Evolutionary conservation across 1,139 yeast genomes (phyloP), one percentile per base, ranked within the genome.

Genomic region (Taphrina communis): DNA sequence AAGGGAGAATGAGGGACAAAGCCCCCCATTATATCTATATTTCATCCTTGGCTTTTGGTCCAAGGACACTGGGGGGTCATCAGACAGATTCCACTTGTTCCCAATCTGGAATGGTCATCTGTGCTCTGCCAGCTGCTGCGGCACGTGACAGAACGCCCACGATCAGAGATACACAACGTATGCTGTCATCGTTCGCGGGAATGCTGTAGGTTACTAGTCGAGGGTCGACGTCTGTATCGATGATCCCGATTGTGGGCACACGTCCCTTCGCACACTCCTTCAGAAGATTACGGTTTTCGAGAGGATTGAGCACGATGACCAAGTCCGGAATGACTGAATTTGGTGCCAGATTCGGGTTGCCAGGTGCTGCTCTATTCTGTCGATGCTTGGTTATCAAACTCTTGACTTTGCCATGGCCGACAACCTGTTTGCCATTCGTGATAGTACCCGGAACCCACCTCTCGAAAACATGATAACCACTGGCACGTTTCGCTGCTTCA

Each of bases 361-460:
- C 31, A 25, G 70, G 17, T 14, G 60, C 69, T 25, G 19, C 41
- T 41, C 52, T 69, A 55, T 66, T 57, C 5, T 57, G 51, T 36
- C 31, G 31, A 36, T 66, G 66, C 42, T 55, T 42, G 12, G 63
- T 58, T 19, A 71, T 79, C 80, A 72, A 92, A 84, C 60, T 83
- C 83, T 4, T 95, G 86, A 62, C 87, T 60, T 78, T 77, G 74
- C 87, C 90, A 31, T 82, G 84, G 50, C 80, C 80, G 14, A 94
- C 86, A 51, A 90, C 88, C 77, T 88, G 90, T 50, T 87, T 82
- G 69, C 91, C 87, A 79, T 94, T 94, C 63, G 98, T 92, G 73
- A 94, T 83, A 36, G 96, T 89, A 73, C 99, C 99, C 1, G 98
- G 97, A 70, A 90, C 86, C 99, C 99, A 94, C 77, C 94, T 86